phyloP scores from a whole-genome alignment of 768 basidiomycete species.

The Kwoniella sp. region DNA sequence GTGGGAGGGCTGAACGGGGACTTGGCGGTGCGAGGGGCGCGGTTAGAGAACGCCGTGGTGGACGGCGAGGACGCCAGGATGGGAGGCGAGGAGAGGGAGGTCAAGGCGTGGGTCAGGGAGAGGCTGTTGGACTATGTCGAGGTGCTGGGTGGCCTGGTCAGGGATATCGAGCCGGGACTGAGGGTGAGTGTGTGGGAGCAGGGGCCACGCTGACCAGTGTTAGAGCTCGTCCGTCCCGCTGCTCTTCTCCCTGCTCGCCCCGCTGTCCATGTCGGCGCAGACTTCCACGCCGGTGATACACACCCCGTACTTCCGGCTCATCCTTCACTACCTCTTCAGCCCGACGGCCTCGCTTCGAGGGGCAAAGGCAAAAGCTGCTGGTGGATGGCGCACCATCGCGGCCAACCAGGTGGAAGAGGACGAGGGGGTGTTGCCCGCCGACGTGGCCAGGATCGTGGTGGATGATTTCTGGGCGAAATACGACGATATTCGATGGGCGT shows the following conservation, averaged over 20 bases:
- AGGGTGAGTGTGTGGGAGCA: slow-evolving; percentile 62
- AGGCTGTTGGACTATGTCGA: slow-evolving; percentile 66
- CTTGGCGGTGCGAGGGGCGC: neutral
- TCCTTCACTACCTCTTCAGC: slow-evolving; percentile 20
- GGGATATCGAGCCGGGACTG: slow-evolving; percentile 70
- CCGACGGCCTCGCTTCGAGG: slow-evolving; percentile 39
- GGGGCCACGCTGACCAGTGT: too few species aligned
- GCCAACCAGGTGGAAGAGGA: slow-evolving; percentile 39
- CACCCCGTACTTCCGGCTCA: slow-evolving; percentile 32
- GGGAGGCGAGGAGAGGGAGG: slow-evolving; percentile 56
- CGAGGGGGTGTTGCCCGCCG: slow-evolving; percentile 33
- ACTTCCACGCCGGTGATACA: slow-evolving; percentile 26
- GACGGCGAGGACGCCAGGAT: slow-evolving; percentile 51
- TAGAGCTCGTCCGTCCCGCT: slow-evolving; percentile 39
- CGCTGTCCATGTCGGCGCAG: slow-evolving; percentile 29
- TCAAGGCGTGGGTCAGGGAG: slow-evolving; percentile 71
- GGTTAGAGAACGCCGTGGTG: slow-evolving; percentile 21
- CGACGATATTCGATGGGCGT: slow-evolving; percentile 48
- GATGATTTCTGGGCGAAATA: slow-evolving; percentile 47
- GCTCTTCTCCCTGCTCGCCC: slow-evolving; percentile 31
- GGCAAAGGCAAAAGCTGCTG: slow-evolving; percentile 8
- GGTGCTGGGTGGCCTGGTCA: slow-evolving; percentile 64
- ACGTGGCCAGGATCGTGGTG: slow-evolving; percentile 37
- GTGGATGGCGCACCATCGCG: slow-evolving; percentile 21
- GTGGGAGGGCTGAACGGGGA: slow-evolving; percentile 47